Evolutionary conservation across 257 asterid genomes (phyloP).

Genomic region (Primulina eburnea): DNA sequence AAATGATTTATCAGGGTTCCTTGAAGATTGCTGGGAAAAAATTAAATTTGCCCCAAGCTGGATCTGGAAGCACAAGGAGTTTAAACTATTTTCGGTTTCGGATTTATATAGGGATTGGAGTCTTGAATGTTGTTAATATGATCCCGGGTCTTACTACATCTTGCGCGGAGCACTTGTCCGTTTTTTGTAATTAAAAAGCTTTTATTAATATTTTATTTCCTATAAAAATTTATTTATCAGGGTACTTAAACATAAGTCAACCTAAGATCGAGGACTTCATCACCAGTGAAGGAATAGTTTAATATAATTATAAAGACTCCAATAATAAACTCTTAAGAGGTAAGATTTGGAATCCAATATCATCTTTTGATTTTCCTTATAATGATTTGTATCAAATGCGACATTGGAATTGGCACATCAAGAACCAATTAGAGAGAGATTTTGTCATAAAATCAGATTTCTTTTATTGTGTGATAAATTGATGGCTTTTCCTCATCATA

Average conservation of each 20-base stretch:
- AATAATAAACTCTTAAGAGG: neutral
- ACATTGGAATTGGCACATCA: neutral
- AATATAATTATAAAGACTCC: neutral
- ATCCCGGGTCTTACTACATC: no score
- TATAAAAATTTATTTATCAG: neutral
- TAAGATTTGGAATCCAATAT: constrained; percentile 9
- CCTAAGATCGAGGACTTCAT: neutral
- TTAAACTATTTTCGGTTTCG: no score
- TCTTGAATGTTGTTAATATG: no score
- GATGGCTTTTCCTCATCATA: neutral
- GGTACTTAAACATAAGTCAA: neutral
- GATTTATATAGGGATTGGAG: no score
- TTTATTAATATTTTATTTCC: no score
- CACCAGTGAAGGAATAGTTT: constrained; percentile 7
- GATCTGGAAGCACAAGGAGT: no score
- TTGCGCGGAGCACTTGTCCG: no score
- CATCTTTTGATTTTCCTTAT: neutral
- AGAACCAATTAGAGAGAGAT: neutral
- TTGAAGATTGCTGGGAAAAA: no score
- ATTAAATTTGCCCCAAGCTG: no score
- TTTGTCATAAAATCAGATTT: neutral
- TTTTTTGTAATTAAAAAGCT: no score
- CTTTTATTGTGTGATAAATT: neutral
- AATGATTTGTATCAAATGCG: neutral
- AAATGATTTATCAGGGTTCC: no score